A percentile compares a stretch with the other conserved stretches of the same genome.
Evolutionary conservation across 805 yeast species (phyloP).

Genomic region (Tanozyma kutaoensis): DNA sequence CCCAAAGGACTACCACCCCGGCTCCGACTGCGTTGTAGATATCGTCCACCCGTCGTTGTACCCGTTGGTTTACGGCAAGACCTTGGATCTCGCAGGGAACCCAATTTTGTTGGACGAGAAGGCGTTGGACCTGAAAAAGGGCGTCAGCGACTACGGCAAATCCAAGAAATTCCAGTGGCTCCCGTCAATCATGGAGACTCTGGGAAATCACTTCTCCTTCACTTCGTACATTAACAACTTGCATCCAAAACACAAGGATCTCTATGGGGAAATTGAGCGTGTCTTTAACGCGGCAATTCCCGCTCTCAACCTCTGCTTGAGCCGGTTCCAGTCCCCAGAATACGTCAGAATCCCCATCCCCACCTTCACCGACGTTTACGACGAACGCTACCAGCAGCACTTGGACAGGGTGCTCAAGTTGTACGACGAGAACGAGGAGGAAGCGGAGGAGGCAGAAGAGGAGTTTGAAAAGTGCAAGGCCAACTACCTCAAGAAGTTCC

Average conservation of each 20-base stretch:
- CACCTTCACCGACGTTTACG: slow-evolving; percentile 5
- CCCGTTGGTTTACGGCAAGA: too few relatives aligned
- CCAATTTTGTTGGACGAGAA: slow-evolving; percentile 3
- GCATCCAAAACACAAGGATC: slow-evolving; percentile 15
- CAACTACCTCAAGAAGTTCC: slow-evolving; percentile 1
- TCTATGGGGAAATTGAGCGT: slow-evolving; percentile 16
- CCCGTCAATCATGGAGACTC: too few relatives aligned
- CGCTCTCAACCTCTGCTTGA: slow-evolving; percentile 14
- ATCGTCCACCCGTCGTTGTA: too few relatives aligned
- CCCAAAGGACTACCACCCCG: too few relatives aligned
- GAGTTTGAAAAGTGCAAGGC: slow-evolving; percentile 1
- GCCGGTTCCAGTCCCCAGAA: slow-evolving; percentile 10
- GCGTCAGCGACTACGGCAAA: background rate
- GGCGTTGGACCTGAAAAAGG: slow-evolving; percentile 3
- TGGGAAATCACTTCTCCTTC: too few relatives aligned
- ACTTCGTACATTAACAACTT: slow-evolving; percentile 27
- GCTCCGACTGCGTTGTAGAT: too few relatives aligned
- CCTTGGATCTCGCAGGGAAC: too few relatives aligned
- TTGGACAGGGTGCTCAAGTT: slow-evolving; percentile 1
- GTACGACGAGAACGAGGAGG: slow-evolving; percentile 3
- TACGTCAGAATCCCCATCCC: slow-evolving; percentile 7
- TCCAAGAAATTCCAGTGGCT: slow-evolving; percentile 4
- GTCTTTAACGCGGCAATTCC: slow-evolving; percentile 18
- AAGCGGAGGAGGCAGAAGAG: slow-evolving; percentile 3
- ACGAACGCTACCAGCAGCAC: slow-evolving; percentile 3